These are phyloP conservation scores for Cytospora chrysosperma DNA, from an alignment of 2,329 filamentous ascomycete genomes.

Conservation along the genomic window DNA sequence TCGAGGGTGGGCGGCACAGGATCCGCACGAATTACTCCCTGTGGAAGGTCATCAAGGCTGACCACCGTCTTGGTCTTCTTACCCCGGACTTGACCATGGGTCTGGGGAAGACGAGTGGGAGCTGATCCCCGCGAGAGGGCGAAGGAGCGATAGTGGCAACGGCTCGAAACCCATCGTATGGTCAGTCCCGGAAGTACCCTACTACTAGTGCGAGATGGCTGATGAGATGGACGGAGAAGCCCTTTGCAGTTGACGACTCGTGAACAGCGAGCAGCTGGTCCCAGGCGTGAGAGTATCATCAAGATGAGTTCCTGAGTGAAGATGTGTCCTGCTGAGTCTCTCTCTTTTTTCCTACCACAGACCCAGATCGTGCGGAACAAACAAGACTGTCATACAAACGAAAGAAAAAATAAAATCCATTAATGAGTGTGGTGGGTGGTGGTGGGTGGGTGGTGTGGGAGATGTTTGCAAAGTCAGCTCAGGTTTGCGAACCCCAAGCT, in stretches of 20 bases:
- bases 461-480: neutral
- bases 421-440: neutral
- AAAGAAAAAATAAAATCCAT: neutral
- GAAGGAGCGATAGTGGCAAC: constrained; percentile 16
- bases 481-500: neutral
- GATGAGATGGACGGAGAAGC: neutral
- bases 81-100: constrained; percentile 39
- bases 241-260: constrained; percentile 14
- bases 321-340: neutral
- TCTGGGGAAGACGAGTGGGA: neutral
- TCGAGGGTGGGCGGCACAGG: constrained; percentile 35
- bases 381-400: neutral
- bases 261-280: constrained; percentile 12
- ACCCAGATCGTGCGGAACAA: neutral
- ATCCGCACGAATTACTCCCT: constrained; percentile 46
- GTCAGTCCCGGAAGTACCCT: constrained; percentile 1
- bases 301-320: constrained; percentile 1
- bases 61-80: constrained; percentile 56
- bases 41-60: constrained; percentile 56
- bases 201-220: neutral
- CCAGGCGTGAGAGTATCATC: constrained; percentile 22
- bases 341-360: neutral
- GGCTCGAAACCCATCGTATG: constrained; percentile 8
- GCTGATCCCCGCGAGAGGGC: neutral
- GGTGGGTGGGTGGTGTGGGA: neutral